Conservation (phyloP, 225 moss, liverwort and hornwort species). For the Takakia lepidozioides region DNA sequence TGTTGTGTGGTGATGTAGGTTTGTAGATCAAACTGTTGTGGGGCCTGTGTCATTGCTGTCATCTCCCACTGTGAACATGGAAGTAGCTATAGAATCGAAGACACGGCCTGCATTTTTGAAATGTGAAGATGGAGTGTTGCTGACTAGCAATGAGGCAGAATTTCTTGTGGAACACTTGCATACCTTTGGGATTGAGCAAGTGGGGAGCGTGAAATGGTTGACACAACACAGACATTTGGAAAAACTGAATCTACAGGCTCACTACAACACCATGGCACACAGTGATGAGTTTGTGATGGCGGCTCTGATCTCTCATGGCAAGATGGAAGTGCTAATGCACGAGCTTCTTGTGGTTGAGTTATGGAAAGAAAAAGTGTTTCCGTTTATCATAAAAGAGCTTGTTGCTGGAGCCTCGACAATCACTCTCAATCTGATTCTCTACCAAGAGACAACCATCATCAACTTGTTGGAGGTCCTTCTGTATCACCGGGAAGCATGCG, state of each 20-base stretch:
- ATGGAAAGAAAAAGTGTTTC: slow-evolving; percentile 75
- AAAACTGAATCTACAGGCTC: slow-evolving; percentile 90
- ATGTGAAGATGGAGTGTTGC: slow-evolving; percentile 55
- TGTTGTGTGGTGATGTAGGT: too few relatives aligned
- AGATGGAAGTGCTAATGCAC: slow-evolving; percentile 72
- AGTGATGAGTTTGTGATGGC: slow-evolving; percentile 88
- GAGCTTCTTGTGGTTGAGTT: slow-evolving; percentile 92
- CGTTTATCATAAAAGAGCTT: slow-evolving; percentile 34
- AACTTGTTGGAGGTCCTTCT: slow-evolving; percentile 87
- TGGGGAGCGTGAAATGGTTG: slow-evolving; percentile 64
- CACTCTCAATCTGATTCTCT: slow-evolving; percentile 65
- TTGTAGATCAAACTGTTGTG: too few relatives aligned
- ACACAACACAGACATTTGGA: slow-evolving; percentile 72
- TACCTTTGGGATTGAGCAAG: too few relatives aligned
- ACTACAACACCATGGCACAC: slow-evolving; percentile 87
- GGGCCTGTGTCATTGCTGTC: too few relatives aligned
- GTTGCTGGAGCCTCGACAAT: slow-evolving; percentile 49
- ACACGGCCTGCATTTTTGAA: slow-evolving; percentile 53
- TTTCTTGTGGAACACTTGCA: slow-evolving; percentile 34
- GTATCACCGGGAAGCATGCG: slow-evolving; percentile 79
- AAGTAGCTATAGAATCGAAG: slow-evolving; percentile 20
- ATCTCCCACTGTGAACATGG: too few relatives aligned
- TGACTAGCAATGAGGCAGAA: slow-evolving; percentile 64
- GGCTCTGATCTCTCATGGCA: slow-evolving; percentile 81
- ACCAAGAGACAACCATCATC: slow-evolving; percentile 77